A percentile compares a stretch with the other conserved stretches of the same genome.
phyloP scores from a whole-genome alignment of 129 eudicot genomes.

The Artemisia argyi region DNA sequence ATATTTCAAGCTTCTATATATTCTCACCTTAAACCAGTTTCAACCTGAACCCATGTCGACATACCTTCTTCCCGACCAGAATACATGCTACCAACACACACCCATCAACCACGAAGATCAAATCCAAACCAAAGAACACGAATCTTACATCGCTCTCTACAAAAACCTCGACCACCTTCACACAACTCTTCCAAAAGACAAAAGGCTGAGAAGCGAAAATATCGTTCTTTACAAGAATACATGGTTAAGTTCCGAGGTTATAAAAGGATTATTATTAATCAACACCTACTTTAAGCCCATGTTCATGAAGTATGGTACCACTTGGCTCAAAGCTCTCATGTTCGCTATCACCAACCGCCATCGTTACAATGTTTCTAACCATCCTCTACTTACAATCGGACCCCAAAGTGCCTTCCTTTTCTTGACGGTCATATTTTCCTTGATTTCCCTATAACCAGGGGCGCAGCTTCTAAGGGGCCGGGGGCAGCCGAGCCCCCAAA shows the following conservation, averaged over 20 bases:
- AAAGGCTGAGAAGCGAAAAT: slow-evolving; percentile 38
- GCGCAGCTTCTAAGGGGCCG: too few relatives aligned
- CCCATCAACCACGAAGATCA: background rate
- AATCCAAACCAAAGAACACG: background rate
- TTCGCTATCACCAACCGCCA: slow-evolving; percentile 38
- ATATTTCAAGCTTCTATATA: background rate
- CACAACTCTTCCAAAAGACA: slow-evolving; percentile 33
- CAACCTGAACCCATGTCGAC: slow-evolving; percentile 17
- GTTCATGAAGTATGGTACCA: slow-evolving; percentile 54
- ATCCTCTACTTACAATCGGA: slow-evolving; percentile 39
- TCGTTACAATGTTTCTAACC: slow-evolving; percentile 24
- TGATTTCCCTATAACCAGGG: too few relatives aligned
- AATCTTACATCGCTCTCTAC: background rate
- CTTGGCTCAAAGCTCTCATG: slow-evolving; percentile 61
- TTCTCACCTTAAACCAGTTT: background rate
- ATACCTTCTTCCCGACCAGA: slow-evolving; percentile 18
- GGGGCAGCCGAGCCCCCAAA: too few relatives aligned
- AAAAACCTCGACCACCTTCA: background rate
- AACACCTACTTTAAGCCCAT: slow-evolving; percentile 38
- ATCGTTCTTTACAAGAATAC: slow-evolving; percentile 36
- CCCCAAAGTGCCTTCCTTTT: slow-evolving; percentile 46
- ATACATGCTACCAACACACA: slow-evolving; percentile 6
- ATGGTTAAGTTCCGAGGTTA: slow-evolving; percentile 30
- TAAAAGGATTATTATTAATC: slow-evolving; percentile 27
- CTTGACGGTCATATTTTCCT: slow-evolving; percentile 32